Base-by-base conservation (phyloP, 2,329 filamentous ascomycete genomes). In the Dothistroma pini region DNA sequence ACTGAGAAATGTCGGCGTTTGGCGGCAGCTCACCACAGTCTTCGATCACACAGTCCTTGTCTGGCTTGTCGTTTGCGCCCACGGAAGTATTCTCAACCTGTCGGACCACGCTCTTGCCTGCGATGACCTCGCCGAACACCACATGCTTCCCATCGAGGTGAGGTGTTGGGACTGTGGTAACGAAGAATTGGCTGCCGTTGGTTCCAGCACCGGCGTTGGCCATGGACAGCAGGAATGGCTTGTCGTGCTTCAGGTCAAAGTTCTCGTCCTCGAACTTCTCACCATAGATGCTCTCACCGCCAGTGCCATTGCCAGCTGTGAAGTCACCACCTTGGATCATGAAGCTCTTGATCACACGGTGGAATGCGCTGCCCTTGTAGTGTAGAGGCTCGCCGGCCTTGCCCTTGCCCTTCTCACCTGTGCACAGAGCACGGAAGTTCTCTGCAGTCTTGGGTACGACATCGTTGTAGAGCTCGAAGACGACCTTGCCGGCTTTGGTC, bases 321-420 rank as follows among this genome's bases (percentile, higher is more conserved):
- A 99, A 99, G 77, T 97, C 95, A 78, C 95, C 93, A 74, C 95
- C 93, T 80, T 97, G 90, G 73, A 97, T 95, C 93, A 99, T 97
- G 79, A 99, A 99, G 72, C 90, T 86, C 83, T 97, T 97, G 81
- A 99, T 99, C 66, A 99, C 90, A 56, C 93, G 90, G 82, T 99
- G 93, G 83, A 99, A 97, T 70, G 81, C 82, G 63, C 90, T 96
- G 69, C 91, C 84, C 83, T 97, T 97, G 86, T 91, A 99, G 81
- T 91, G 89, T 57, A 99, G 84, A 51, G 89, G 89, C 79, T 93
- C 93, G 75, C 92, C 93, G 32, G 85, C 78, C 75, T 90, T 90
- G 68, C 91, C 90, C 25, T 84, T 70, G 63, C 93, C 93, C 80
- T 96, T 97, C 82, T 97, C 93, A 68, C 93, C 93, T 0, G 93